These are phyloP conservation scores for Trichoderma hamatum DNA, from an alignment of 2,329 filamentous ascomycete genomes.

Conservation along the genomic window DNA sequence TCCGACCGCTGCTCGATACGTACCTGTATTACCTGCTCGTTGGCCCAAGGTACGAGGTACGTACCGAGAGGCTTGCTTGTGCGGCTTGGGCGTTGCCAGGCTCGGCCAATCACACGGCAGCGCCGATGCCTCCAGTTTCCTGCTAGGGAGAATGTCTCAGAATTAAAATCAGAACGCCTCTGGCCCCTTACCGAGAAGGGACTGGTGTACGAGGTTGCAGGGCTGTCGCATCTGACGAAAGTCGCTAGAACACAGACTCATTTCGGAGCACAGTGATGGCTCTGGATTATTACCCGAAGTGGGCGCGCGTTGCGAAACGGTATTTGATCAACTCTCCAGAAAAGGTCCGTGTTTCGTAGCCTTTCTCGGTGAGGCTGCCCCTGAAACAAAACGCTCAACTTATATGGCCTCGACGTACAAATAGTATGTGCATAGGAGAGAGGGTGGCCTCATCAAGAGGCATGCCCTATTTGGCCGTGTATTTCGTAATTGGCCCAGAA, in stretches of 20 bases:
- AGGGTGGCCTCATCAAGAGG: neutral
- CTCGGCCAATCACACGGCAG: conserved; percentile 10
- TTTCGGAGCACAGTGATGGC: neutral
- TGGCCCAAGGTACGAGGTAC: too few relatives aligned
- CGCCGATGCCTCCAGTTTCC: neutral
- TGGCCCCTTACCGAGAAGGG: neutral
- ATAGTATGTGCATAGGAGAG: neutral
- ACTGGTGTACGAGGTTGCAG: conserved; percentile 14
- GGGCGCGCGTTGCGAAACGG: conserved; percentile 16
- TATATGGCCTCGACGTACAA: neutral
- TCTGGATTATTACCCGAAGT: neutral
- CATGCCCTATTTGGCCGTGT: neutral
- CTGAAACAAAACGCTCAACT: neutral
- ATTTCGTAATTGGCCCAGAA: neutral
- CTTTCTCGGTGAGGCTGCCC: neutral
- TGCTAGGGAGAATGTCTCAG: conserved; percentile 14
- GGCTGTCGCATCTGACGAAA: neutral
- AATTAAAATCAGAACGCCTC: neutral
- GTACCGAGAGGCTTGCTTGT: neutral
- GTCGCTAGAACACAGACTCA: neutral
- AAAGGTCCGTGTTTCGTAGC: neutral
- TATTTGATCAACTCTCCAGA: neutral
- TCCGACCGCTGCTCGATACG: conserved; percentile 6
- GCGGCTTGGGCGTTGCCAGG: too few relatives aligned
- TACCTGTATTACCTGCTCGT: conserved; percentile 5